Evolutionary conservation across 116 monocot species (phyloP).

Genomic region (Trichopus zeylanicus): DNA sequence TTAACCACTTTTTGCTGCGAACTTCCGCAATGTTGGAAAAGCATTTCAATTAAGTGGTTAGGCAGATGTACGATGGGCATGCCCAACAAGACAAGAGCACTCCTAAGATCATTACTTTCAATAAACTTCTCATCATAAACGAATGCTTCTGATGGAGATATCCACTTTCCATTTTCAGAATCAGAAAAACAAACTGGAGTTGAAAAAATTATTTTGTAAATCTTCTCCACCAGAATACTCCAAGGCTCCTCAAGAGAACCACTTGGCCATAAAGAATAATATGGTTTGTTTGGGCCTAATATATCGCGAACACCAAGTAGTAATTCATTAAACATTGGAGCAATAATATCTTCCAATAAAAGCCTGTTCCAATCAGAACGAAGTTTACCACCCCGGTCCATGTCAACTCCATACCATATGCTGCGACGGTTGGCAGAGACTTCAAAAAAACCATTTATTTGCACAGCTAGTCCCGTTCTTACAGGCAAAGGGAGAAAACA

Average conservation of each 20-base stretch:
- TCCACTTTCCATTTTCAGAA: slow-evolving; percentile 63
- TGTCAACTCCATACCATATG: slow-evolving; percentile 97
- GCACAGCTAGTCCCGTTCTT: slow-evolving; percentile 80
- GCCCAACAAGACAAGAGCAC: slow-evolving; percentile 53
- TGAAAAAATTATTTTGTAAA: slow-evolving; percentile 51
- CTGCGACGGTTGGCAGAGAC: slow-evolving; percentile 88
- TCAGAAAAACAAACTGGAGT: slow-evolving; percentile 61
- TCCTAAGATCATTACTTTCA: slow-evolving; percentile 40
- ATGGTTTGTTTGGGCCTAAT: slow-evolving; percentile 42
- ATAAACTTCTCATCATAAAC: slow-evolving; percentile 56
- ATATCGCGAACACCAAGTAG: slow-evolving; percentile 45
- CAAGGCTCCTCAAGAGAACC: slow-evolving; percentile 89
- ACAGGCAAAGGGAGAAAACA: slow-evolving; percentile 98
- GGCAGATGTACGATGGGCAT: slow-evolving; percentile 82
- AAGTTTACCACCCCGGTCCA: slow-evolving; percentile 93
- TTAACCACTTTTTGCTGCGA: slow-evolving; percentile 37
- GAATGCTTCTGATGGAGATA: slow-evolving; percentile 67
- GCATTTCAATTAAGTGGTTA: slow-evolving; percentile 37
- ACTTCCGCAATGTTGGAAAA: slow-evolving; percentile 33
- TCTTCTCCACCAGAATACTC: slow-evolving; percentile 52
- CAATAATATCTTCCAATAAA: slow-evolving; percentile 76
- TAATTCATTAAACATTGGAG: slow-evolving; percentile 66
- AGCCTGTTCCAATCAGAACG: slow-evolving; percentile 97
- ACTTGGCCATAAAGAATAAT: slow-evolving; percentile 89
- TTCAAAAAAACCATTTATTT: slow-evolving; percentile 98